These are phyloP conservation scores for Nevesoporus exiguus DNA, from an alignment of 768 basidiomycete species.

Conservation along the genomic window DNA sequence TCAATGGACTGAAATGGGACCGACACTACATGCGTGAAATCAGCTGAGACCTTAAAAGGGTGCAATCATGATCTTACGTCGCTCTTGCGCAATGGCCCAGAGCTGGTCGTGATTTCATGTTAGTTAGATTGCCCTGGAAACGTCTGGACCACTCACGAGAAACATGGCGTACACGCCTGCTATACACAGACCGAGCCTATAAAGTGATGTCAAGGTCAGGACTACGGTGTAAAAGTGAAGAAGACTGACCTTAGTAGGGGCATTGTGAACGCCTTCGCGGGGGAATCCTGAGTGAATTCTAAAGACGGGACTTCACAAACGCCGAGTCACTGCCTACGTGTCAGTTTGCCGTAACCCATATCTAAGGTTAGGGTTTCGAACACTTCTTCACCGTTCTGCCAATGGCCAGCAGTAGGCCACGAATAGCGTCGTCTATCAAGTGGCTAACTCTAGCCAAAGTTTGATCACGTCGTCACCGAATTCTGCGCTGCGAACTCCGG, in stretches of 20 bases:
- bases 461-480: no score
- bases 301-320: neutral
- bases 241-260: conserved; percentile 25
- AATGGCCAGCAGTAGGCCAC: no score
- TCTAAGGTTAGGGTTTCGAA: neutral
- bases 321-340: neutral
- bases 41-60: neutral
- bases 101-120: conserved; percentile 42
- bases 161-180: conserved; percentile 93
- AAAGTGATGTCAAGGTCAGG: neutral
- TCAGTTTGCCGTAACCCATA: neutral
- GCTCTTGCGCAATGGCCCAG: conserved; percentile 94
- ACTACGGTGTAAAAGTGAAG: neutral
- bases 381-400: no score
- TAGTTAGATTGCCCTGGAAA: neutral
- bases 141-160: conserved; percentile 50
- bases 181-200: conserved; percentile 71
- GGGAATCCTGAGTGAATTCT: neutral
- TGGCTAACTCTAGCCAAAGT: no score
- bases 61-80: conserved; percentile 49
- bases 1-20: conserved; percentile 77
- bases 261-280: conserved; percentile 8
- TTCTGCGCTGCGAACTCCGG: no score
- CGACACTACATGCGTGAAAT: conserved; percentile 50
- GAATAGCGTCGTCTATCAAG: no score